These are phyloP conservation scores for Durusdinium trenchii DNA, from an alignment of 73 alveolate genomes.

Conservation along the genomic window DNA sequence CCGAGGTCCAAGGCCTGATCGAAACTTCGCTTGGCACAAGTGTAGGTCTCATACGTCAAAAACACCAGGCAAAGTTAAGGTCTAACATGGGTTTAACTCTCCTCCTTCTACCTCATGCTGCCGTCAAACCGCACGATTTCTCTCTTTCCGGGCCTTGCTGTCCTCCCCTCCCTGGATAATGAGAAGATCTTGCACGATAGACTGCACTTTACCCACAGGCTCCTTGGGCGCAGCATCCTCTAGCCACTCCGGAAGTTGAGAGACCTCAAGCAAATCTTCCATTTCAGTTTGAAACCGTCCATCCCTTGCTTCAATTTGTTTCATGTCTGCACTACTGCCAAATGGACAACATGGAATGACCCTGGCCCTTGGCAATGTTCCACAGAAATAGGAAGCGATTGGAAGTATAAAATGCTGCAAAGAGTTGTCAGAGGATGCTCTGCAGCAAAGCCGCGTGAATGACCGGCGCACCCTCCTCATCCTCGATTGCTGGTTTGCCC, in stretches of 20 bases:
- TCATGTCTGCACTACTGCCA: no score
- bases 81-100: no score
- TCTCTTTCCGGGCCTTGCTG: slow-evolving; percentile 50
- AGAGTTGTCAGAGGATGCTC: background rate
- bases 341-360: background rate
- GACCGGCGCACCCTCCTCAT: slow-evolving; percentile 90
- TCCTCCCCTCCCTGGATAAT: slow-evolving; percentile 69
- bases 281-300: background rate
- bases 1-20: slow-evolving; percentile 76
- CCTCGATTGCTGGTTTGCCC: slow-evolving; percentile 65
- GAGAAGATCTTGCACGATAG: slow-evolving; percentile 68
- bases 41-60: background rate
- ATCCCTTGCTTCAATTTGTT: no score
- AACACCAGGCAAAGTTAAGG: background rate
- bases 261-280: slow-evolving; percentile 27
- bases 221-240: slow-evolving; percentile 46
- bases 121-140: no score
- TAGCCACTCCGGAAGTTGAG: slow-evolving; percentile 42
- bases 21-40: background rate
- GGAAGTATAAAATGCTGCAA: no score
- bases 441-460: slow-evolving; percentile 31
- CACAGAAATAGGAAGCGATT: no score
- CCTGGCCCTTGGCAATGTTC: background rate
- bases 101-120: no score
- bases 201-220: slow-evolving; percentile 54